Conservation (phyloP, 805 yeast species). For the Cyberlindnera euphorbiiphila region DNA sequence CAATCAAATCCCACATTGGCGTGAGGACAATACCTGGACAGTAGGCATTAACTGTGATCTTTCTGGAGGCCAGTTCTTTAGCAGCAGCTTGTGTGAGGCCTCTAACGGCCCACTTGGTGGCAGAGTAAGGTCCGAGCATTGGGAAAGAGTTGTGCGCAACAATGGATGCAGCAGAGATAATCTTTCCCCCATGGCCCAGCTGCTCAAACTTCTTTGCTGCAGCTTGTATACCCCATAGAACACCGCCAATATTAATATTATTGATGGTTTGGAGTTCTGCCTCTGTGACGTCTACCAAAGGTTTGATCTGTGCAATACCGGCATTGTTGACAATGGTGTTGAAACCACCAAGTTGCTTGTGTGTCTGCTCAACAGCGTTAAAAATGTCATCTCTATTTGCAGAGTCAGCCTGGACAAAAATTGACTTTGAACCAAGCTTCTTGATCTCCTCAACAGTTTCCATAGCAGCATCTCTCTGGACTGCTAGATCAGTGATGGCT, state of each 20-base stretch:
- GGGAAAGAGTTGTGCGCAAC: conserved; percentile 33
- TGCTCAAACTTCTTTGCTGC: conserved; percentile 30
- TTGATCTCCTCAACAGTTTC: conserved; percentile 24
- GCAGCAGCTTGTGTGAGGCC: conserved; percentile 37
- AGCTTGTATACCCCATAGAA: conserved; percentile 33
- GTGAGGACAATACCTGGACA: conserved; percentile 40
- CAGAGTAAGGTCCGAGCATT: conserved; percentile 31
- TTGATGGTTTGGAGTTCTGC: conserved; percentile 26
- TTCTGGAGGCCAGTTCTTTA: conserved; percentile 33
- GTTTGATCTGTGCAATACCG: conserved; percentile 28
- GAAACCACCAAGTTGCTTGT: conserved; percentile 30
- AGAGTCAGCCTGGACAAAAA: conserved; percentile 28
- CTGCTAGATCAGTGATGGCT: conserved; percentile 28
- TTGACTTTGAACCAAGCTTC: conserved; percentile 19
- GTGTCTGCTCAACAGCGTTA: conserved; percentile 28
- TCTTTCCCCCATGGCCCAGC: conserved; percentile 33
- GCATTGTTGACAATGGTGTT: conserved; percentile 37
- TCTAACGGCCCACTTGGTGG: conserved; percentile 36
- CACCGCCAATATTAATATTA: conserved; percentile 31
- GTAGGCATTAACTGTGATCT: conserved; percentile 36
- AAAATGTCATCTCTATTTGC: conserved; percentile 25
- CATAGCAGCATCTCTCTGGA: conserved; percentile 22
- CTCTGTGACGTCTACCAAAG: conserved; percentile 25
- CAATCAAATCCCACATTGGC: conserved; percentile 33
- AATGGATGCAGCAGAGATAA: conserved; percentile 36